Evolutionary conservation across 176 grass and related monocot genomes (phyloP).

Genomic region (Poa annua): DNA sequence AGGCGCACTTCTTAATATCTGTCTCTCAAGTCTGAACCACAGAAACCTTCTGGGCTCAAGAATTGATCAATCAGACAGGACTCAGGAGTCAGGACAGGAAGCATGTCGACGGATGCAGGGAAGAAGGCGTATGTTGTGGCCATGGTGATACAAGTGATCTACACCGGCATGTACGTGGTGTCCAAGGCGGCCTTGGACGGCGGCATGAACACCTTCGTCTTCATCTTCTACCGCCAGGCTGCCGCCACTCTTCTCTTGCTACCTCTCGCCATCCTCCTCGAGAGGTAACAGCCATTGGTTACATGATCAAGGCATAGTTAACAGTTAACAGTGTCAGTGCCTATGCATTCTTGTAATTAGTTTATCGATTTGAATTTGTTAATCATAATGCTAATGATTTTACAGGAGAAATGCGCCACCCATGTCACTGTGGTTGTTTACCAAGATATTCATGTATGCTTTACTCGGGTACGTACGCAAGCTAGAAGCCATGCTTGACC

Average conservation of each 20-base stretch:
- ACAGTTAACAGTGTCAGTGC: neutral
- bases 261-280: conserved; percentile 60
- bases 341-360: neutral
- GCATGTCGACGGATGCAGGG: conserved; percentile 4
- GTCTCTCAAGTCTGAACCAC: neutral
- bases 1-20: neutral
- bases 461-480: conserved; percentile 28
- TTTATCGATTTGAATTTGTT: neutral
- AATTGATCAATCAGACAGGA: neutral
- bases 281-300: conserved; percentile 15
- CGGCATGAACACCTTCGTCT: conserved; percentile 55
- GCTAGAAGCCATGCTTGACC: neutral
- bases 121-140: conserved; percentile 30
- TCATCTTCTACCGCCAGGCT: conserved; percentile 92
- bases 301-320: neutral
- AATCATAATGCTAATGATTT: neutral
- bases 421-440: conserved; percentile 48
- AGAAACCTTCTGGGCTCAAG: neutral
- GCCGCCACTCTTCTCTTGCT: conserved; percentile 55
- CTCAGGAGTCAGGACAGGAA: neutral
- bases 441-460: conserved; percentile 82
- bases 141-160: conserved; percentile 24
- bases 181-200: conserved; percentile 28
- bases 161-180: conserved; percentile 21
- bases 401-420: conserved; percentile 56